These are phyloP conservation scores for Lactarius quietus DNA, from an alignment of 768 basidiomycete genomes.

Conservation along the genomic window DNA sequence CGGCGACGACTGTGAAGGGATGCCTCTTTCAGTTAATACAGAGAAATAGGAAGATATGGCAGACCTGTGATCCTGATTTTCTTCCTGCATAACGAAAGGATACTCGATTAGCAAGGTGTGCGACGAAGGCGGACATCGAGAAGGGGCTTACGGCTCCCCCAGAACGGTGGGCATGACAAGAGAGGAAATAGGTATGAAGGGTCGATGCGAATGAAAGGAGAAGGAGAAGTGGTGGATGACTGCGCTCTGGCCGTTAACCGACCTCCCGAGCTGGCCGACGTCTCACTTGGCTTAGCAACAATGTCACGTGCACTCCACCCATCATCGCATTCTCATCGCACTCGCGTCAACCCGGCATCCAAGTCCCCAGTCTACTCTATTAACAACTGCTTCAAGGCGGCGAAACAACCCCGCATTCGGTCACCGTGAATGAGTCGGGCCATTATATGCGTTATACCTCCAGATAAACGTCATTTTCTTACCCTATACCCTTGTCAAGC, in stretches of 20 bases:
- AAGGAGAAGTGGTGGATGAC: not conserved
- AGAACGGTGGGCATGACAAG: constrained; percentile 31
- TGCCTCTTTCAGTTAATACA: not conserved
- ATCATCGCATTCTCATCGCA: not conserved
- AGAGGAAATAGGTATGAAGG: constrained; percentile 32
- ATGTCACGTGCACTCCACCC: constrained; percentile 1
- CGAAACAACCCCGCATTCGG: not conserved
- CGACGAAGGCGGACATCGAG: not conserved
- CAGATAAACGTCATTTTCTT: not conserved
- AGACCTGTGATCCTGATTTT: constrained; percentile 77
- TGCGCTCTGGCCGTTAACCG: not conserved
- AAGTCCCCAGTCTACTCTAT: not conserved
- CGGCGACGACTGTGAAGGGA: constrained; percentile 85
- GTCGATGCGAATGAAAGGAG: not conserved
- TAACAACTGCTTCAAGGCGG: not conserved
- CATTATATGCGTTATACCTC: not conserved
- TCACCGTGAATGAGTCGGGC: not conserved
- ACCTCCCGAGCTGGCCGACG: not conserved
- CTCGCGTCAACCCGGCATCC: not conserved
- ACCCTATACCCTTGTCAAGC: not conserved
- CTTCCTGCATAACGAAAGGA: constrained; percentile 42
- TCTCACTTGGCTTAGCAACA: constrained; percentile 1
- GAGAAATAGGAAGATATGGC: constrained; percentile 24
- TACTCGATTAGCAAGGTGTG: constrained; percentile 3
- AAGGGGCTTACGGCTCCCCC: constrained; percentile 31